These are phyloP conservation scores for Ogataea paraovalis DNA, from an alignment of 805 yeast species.

Conservation along the genomic window DNA sequence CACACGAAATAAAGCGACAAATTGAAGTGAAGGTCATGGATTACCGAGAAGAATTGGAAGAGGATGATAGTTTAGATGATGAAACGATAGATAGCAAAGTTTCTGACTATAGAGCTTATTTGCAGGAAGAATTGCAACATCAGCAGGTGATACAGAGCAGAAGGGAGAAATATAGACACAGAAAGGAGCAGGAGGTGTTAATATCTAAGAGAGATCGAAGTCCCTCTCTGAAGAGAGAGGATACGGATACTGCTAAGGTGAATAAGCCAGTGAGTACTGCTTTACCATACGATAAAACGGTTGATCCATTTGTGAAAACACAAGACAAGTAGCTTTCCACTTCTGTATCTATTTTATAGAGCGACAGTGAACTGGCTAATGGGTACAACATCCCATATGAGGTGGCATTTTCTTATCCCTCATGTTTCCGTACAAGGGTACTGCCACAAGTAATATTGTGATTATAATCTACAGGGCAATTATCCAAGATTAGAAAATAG, in stretches of 20 bases:
- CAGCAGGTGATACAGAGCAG: not conserved
- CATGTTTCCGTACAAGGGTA: no score
- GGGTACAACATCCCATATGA: no score
- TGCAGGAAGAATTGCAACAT: conserved; percentile 4
- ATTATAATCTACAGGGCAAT: no score
- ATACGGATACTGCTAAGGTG: not conserved
- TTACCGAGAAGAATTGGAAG: conserved; percentile 49
- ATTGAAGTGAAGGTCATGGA: conserved; percentile 48
- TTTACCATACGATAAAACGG: not conserved
- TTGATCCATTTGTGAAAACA: not conserved
- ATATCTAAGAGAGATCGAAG: not conserved
- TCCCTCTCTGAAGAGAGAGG: not conserved
- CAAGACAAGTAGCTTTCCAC: no score
- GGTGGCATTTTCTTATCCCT: no score
- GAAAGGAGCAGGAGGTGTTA: not conserved
- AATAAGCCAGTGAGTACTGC: not conserved
- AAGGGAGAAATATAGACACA: not conserved
- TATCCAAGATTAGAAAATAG: no score
- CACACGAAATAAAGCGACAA: conserved; percentile 35
- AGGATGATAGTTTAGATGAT: conserved; percentile 36
- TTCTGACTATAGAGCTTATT: conserved; percentile 22
- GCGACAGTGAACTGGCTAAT: no score
- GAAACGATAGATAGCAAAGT: conserved; percentile 33
- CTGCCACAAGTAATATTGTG: no score
- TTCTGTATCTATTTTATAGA: no score